Evolutionary conservation across 2,329 filamentous ascomycete genomes (phyloP).

Genomic region (Cladobotryum protrusum): DNA sequence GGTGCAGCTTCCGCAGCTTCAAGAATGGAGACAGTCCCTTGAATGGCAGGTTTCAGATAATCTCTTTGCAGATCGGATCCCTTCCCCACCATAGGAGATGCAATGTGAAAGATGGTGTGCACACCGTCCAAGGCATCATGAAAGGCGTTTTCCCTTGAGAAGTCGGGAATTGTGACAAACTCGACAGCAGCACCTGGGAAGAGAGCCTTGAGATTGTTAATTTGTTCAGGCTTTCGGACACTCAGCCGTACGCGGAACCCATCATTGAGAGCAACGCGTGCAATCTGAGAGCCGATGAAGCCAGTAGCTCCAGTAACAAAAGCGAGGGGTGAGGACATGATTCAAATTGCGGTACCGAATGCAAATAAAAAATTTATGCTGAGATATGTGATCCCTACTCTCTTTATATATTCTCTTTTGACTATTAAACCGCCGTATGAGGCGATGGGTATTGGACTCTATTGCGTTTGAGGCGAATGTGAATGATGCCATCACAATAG

Average conservation of each 20-base stretch:
- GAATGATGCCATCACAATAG: too few species aligned
- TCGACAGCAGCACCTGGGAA: conserved; percentile 7
- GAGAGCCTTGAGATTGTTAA: conserved; percentile 3
- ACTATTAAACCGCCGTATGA: too few species aligned
- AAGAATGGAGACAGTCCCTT: conserved; percentile 11
- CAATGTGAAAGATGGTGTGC: conserved; percentile 27
- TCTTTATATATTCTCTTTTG: too few species aligned
- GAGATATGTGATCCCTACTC: too few species aligned
- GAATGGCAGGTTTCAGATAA: conserved; percentile 12
- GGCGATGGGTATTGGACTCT: too few species aligned
- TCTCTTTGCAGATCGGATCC: conserved; percentile 12
- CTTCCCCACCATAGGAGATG: conserved; percentile 14
- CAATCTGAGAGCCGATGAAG: conserved; percentile 13
- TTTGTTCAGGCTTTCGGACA: conserved; percentile 11
- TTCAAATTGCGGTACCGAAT: too few species aligned
- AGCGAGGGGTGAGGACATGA: conserved; percentile 4
- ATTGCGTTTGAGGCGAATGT: too few species aligned
- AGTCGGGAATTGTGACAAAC: conserved; percentile 22
- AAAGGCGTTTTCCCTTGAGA: conserved; percentile 19
- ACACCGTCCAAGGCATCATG: conserved; percentile 30
- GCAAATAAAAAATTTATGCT: too few species aligned
- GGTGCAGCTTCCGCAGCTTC: conserved; percentile 6
- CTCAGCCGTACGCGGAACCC: conserved; percentile 13
- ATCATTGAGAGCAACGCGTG: conserved; percentile 5
- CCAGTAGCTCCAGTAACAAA: conserved; percentile 15